Percentiles rank a stretch among this genome's conserved stretches.
Conservation (phyloP, 495 filamentous ascomycete species). For the Letharia lupina region DNA sequence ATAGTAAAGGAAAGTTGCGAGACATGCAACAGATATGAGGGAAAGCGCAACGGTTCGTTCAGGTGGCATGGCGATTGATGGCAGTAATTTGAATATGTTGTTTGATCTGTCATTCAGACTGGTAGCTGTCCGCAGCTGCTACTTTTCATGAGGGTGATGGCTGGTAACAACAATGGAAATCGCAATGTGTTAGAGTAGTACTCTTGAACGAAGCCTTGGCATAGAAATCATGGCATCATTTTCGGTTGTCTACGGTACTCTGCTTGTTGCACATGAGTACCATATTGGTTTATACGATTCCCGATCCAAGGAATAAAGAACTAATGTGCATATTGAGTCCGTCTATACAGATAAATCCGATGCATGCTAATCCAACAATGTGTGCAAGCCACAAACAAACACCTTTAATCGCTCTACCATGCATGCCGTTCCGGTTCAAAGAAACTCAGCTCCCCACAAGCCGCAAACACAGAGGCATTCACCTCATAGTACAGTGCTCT, state of each 20-base stretch:
- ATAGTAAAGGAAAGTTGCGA: slow-evolving; percentile 21
- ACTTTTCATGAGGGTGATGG: background rate
- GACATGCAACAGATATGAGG: slow-evolving; percentile 16
- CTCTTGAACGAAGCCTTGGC: no score
- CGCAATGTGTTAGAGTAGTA: no score
- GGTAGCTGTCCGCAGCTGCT: background rate
- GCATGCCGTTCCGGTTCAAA: background rate
- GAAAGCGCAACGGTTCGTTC: slow-evolving; percentile 12
- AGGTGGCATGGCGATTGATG: slow-evolving; percentile 8
- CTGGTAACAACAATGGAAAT: background rate
- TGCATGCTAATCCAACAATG: background rate
- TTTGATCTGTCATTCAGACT: background rate
- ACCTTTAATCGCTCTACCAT: background rate
- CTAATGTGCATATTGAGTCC: background rate
- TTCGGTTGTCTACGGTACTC: no score
- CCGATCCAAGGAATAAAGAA: background rate
- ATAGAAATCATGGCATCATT: no score
- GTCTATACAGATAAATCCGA: background rate
- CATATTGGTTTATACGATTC: background rate
- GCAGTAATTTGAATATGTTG: background rate
- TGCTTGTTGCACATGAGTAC: no score
- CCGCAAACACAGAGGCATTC: background rate
- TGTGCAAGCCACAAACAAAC: background rate
- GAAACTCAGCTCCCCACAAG: background rate
- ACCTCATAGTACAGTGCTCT: background rate